These are phyloP conservation scores for Lecanosticta acicola DNA, from an alignment of 2,329 filamentous ascomycete genomes.

Conservation along the genomic window DNA sequence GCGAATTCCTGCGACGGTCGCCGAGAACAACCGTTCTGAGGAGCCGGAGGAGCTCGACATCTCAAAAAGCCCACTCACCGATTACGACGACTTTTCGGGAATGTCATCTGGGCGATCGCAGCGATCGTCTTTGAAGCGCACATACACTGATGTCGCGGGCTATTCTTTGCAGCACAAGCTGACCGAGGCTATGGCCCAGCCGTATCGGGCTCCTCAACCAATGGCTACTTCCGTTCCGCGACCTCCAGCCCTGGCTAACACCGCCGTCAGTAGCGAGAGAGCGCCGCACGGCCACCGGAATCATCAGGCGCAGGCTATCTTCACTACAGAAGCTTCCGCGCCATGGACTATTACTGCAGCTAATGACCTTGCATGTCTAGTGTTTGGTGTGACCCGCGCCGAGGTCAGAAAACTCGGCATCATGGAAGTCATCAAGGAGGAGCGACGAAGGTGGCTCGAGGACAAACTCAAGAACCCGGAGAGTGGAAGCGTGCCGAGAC, in stretches of 20 bases:
- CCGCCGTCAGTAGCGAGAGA: slow-evolving; percentile 34
- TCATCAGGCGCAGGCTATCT: slow-evolving; percentile 93
- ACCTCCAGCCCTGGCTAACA: slow-evolving; percentile 30
- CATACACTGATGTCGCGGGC: slow-evolving; percentile 75
- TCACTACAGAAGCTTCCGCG: slow-evolving; percentile 83
- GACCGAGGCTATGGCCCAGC: slow-evolving; percentile 77
- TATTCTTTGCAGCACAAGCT: slow-evolving; percentile 74
- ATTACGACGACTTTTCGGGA: slow-evolving; percentile 21
- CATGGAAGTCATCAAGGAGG: slow-evolving; percentile 85
- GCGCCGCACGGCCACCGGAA: slow-evolving; percentile 77
- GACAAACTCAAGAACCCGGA: slow-evolving; percentile 68
- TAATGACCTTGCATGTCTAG: slow-evolving; percentile 90
- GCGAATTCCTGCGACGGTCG: slow-evolving; percentile 10
- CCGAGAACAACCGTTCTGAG: slow-evolving; percentile 4
- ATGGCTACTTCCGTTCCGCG: slow-evolving; percentile 35
- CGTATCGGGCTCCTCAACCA: slow-evolving; percentile 60
- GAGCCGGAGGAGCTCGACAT: slow-evolving; percentile 9
- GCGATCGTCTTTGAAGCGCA: slow-evolving; percentile 61
- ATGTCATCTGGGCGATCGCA: slow-evolving; percentile 41
- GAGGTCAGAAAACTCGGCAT: slow-evolving; percentile 95
- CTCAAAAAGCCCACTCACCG: slow-evolving; percentile 8
- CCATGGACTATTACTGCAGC: slow-evolving; percentile 96
- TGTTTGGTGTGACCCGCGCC: slow-evolving; percentile 98
- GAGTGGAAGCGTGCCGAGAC: slow-evolving; percentile 26
- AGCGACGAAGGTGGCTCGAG: slow-evolving; percentile 83